These are phyloP conservation scores for Malus hybrid DNA, from an alignment of 331 rosid genomes.

Conservation along the genomic window DNA sequence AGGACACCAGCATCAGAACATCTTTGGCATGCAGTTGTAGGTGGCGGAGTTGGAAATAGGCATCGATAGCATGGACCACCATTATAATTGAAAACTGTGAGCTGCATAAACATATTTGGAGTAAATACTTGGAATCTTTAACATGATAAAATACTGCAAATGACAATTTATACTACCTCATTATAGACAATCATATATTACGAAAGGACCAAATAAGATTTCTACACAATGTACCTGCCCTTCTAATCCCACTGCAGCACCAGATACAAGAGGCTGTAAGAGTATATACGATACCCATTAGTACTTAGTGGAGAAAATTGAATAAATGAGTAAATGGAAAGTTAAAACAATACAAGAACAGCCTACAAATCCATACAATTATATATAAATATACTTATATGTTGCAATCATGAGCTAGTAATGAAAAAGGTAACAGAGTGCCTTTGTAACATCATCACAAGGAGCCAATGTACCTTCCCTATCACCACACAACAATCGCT, in stretches of 20 bases:
- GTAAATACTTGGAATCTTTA: not conserved
- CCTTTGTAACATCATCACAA: not conserved
- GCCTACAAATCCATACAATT: not conserved
- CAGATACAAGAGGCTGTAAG: constrained; percentile 95
- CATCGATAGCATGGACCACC: constrained; percentile 94
- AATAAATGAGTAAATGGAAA: not conserved
- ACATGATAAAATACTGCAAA: not conserved
- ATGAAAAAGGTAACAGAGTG: not conserved
- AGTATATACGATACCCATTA: constrained; percentile 21
- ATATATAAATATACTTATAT: not conserved
- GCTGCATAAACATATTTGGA: constrained; percentile 37
- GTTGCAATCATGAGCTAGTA: not conserved
- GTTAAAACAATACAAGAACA: not conserved
- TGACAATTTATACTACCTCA: not conserved
- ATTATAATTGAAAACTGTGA: constrained; percentile 75
- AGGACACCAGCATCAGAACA: constrained; percentile 93
- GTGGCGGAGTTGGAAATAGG: constrained; percentile 92
- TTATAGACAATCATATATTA: not conserved
- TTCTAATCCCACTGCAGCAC: constrained; percentile 96
- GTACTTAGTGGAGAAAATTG: not conserved
- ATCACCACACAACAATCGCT: constrained; percentile 93
- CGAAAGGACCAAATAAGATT: not conserved
- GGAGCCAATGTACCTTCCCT: constrained; percentile 62
- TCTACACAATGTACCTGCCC: constrained; percentile 62
- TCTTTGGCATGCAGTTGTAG: constrained; percentile 90